phyloP scores from a whole-genome alignment of 352 stramenopile genomes.

The Pythium pyrilobum region DNA sequence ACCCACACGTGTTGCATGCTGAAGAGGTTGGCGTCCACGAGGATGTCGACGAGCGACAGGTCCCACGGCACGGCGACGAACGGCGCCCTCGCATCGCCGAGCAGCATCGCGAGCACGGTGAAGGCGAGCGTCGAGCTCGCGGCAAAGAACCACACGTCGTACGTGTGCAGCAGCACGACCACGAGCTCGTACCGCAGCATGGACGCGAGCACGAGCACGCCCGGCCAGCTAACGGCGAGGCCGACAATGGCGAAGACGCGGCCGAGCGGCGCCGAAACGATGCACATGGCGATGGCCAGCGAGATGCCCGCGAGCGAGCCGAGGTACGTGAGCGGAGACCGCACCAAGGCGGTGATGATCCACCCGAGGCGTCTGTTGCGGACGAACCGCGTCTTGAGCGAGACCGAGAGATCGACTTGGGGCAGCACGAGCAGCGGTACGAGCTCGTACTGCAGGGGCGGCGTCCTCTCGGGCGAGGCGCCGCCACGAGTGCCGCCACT shows the following conservation, averaged over 20 bases:
- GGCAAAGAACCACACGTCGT: constrained; percentile 17
- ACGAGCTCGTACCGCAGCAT: constrained; percentile 17
- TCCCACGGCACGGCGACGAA: not conserved
- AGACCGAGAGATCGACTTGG: constrained; percentile 17
- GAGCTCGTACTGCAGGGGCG: constrained; percentile 4
- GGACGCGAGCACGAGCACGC: not conserved
- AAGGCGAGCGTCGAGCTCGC: constrained; percentile 1
- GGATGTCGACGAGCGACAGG: constrained; percentile 1
- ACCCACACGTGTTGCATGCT: constrained; percentile 3
- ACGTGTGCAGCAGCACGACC: constrained; percentile 9
- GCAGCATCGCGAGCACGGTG: constrained; percentile 1
- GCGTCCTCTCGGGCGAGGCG: too few relatives aligned
- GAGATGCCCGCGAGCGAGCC: not conserved
- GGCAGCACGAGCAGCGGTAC: constrained; percentile 3
- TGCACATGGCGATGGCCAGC: not conserved
- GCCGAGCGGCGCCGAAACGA: not conserved
- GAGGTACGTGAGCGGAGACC: not conserved
- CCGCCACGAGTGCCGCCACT: too few relatives aligned
- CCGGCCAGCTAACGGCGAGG: not conserved
- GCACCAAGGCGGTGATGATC: not conserved
- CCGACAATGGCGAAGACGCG: not conserved
- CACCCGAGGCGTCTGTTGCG: not conserved
- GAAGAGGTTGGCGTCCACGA: constrained; percentile 16
- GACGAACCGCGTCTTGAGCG: constrained; percentile 11
- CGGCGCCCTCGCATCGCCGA: not conserved